Percentiles rank a stretch among this genome's conserved stretches.
These are phyloP conservation scores for Infundibulicybe gibba DNA, from an alignment of 768 basidiomycete genomes.

Conservation along the genomic window DNA sequence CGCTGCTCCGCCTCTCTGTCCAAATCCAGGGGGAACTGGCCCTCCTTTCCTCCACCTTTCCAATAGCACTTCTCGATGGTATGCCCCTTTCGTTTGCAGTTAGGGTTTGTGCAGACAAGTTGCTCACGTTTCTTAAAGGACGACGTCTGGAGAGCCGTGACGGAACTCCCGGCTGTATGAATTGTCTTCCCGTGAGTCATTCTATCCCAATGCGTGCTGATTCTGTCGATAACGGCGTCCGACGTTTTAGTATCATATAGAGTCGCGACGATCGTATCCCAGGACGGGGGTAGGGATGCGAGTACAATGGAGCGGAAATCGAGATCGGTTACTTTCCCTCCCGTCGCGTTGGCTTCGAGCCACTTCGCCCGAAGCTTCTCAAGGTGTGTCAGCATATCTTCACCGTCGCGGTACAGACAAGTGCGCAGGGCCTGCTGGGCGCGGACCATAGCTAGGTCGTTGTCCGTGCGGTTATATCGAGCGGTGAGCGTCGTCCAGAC, in stretches of 20 bases:
- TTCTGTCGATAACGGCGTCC: slow-evolving; percentile 6
- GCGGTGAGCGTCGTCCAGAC: slow-evolving; percentile 15
- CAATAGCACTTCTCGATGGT: slow-evolving; percentile 23
- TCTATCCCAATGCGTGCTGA: slow-evolving; percentile 5
- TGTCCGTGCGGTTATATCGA: slow-evolving; percentile 4
- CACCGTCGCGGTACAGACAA: slow-evolving; percentile 7
- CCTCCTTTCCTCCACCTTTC: slow-evolving; percentile 30
- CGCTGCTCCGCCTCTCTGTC: slow-evolving; percentile 3
- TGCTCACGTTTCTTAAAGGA: neutral
- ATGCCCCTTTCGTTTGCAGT: slow-evolving; percentile 21
- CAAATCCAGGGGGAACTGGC: slow-evolving; percentile 22
- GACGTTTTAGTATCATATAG: slow-evolving; percentile 7
- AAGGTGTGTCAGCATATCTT: slow-evolving; percentile 11
- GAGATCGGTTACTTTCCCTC: slow-evolving; percentile 8
- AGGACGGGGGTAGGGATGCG: slow-evolving; percentile 14
- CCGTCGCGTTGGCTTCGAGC: slow-evolving; percentile 8
- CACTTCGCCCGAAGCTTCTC: slow-evolving; percentile 10
- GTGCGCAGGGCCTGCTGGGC: slow-evolving; percentile 7
- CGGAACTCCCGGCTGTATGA: neutral
- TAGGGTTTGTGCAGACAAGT: slow-evolving; percentile 12
- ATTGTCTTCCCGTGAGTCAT: neutral
- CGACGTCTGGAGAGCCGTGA: slow-evolving; percentile 1
- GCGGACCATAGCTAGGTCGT: slow-evolving; percentile 8
- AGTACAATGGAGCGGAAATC: slow-evolving; percentile 15
- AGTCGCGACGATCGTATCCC: slow-evolving; percentile 12